Evolutionary conservation across 306 rosid genomes (phyloP), one percentile per base, ranked within the genome.

Genomic region (Vigna mungo): DNA sequence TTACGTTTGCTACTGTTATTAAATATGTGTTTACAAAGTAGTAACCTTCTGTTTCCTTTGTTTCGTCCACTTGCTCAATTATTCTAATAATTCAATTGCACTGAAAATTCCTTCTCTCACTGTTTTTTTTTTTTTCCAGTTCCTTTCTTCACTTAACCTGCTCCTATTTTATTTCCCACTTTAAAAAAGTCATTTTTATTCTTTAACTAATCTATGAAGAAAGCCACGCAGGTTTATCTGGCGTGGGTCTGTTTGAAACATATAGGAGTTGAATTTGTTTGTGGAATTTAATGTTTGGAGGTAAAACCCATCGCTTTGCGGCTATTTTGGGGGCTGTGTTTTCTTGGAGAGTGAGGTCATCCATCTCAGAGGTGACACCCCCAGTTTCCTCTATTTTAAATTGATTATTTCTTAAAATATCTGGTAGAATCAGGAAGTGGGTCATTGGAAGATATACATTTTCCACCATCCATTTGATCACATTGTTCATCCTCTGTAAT

Each of bases 121-220:
- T 43, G 53, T 71, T 82, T 52, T 30, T 20, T 52, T 30, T 20
- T 20, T 30, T 30, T 62, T 48, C 10, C 18, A n/a, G 39, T 71
- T 87, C 79, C 41, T 58, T 83, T 81, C 79, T 68, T 82, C 86
- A 83, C 88, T 87, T 76, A 87, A 80, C 76, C 55, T 60, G 6
- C 21, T 77, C 37, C 78, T 60, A 30, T 60, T 59, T 23, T 68
- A 15, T 71, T 67, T 58, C 53, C 14, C 30, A 25, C 10, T 20
- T 72, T 39, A 54, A 18, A 25, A 64, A 68, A 6, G 4, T 4
- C n/a, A 43, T 25, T 70, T 80, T 39, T 15, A 5, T n/a, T 21
- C 71, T 81, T 68, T 39, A 30, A 21, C 32, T 30, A 11, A 79
- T 11, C 59, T 53, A 12, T 49, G 21, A 78, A 34, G 27, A 37